These are phyloP conservation scores for Roridomyces roridus DNA, from an alignment of 768 basidiomycete species.

Conservation along the genomic window DNA sequence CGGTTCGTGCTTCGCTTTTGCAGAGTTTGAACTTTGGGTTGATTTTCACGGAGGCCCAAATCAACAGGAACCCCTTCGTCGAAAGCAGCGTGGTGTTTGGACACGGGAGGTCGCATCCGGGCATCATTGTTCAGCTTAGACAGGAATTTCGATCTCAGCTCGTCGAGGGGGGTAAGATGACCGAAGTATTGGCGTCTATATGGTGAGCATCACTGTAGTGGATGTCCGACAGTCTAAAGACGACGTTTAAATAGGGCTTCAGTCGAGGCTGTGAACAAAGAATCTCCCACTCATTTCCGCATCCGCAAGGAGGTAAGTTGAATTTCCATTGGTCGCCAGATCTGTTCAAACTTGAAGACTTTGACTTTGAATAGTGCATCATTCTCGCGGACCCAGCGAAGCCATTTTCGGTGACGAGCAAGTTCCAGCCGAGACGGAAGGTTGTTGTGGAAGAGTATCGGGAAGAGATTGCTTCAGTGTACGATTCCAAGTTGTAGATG, in stretches of 20 bases:
- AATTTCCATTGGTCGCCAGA: not conserved
- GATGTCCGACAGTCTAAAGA: too few species aligned
- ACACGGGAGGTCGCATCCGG: not conserved
- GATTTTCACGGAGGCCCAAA: slow-evolving; percentile 2
- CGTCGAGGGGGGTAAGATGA: not conserved
- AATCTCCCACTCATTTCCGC: not conserved
- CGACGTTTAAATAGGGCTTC: slow-evolving; percentile 1
- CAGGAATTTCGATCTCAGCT: not conserved
- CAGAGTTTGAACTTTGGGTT: not conserved
- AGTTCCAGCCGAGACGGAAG: not conserved
- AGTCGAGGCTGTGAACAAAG: slow-evolving; percentile 4
- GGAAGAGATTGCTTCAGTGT: not conserved
- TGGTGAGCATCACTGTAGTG: not conserved
- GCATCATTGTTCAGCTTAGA: slow-evolving; percentile 11
- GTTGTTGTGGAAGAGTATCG: not conserved
- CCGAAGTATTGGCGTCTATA: not conserved
- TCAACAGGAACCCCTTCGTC: slow-evolving; percentile 7
- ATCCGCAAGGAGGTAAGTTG: slow-evolving; percentile 3
- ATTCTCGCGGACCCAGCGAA: not conserved
- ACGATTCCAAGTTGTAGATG: too few species aligned
- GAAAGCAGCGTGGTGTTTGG: slow-evolving; percentile 5
- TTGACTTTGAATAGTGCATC: not conserved
- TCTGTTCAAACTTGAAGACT: not conserved
- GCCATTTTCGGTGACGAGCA: slow-evolving; percentile 7
- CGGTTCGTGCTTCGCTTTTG: not conserved